Evolutionary conservation across 2,329 filamentous ascomycete species (phyloP).

Genomic region (Chrysoporthe deuterocubensis): DNA sequence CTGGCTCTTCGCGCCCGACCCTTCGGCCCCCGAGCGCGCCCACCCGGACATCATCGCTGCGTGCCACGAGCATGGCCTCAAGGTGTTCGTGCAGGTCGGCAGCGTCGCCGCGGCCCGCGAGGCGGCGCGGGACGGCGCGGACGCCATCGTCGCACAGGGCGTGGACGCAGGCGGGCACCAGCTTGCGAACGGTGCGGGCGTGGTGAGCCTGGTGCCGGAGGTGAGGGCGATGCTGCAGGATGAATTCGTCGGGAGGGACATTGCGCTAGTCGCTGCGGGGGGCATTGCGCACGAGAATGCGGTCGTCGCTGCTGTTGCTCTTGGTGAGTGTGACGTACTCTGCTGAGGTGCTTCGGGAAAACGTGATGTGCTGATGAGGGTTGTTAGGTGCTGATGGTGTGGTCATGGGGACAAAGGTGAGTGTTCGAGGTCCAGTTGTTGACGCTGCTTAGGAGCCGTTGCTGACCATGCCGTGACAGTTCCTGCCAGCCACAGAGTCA

Average conservation of each 20-base stretch:
- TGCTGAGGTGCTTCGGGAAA: neutral
- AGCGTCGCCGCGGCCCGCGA: slow-evolving; percentile 59
- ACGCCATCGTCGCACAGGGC: slow-evolving; percentile 66
- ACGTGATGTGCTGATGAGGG: neutral
- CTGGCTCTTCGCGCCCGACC: slow-evolving; percentile 69
- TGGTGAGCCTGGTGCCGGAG: slow-evolving; percentile 63
- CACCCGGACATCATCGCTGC: slow-evolving; percentile 40
- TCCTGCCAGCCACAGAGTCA: slow-evolving; percentile 49
- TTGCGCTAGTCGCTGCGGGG: slow-evolving; percentile 59
- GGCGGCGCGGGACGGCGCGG: slow-evolving; percentile 52
- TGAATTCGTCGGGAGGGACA: slow-evolving; percentile 40
- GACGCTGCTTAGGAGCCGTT: too few relatives aligned
- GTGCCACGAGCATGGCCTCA: slow-evolving; percentile 43
- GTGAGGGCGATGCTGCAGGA: slow-evolving; percentile 50
- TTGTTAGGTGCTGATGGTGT: slow-evolving; percentile 46
- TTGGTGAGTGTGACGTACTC: slow-evolving; percentile 46
- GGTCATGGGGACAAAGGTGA: slow-evolving; percentile 48
- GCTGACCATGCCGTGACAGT: slow-evolving; percentile 37
- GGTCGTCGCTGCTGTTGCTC: slow-evolving; percentile 56
- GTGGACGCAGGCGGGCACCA: slow-evolving; percentile 69
- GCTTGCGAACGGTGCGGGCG: slow-evolving; percentile 54
- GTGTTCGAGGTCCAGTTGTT: neutral
- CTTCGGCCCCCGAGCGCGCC: slow-evolving; percentile 39
- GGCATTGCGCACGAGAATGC: slow-evolving; percentile 62
- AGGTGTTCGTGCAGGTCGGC: slow-evolving; percentile 65